phyloP scores from a whole-genome alignment of 441 rosid species.

The Gossypium gossypioides region DNA sequence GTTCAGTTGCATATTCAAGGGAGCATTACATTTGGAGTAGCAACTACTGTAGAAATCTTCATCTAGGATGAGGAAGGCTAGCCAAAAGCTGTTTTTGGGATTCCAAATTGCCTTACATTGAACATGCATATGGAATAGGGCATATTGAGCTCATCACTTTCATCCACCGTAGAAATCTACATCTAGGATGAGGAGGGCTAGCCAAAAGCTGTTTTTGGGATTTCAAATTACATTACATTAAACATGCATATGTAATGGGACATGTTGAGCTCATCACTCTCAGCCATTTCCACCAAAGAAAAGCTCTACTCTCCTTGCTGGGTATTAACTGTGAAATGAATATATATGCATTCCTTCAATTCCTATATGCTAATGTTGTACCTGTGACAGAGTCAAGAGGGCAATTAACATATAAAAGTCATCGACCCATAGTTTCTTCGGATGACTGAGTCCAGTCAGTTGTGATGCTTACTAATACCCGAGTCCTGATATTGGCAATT shows the following conservation, averaged over 20 bases:
- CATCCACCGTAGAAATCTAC: not conserved
- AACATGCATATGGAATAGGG: not conserved
- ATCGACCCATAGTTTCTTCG: not conserved
- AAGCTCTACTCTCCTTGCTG: not conserved
- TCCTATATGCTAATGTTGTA: not conserved
- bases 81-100: not conserved
- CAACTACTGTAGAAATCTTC: not conserved
- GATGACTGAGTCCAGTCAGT: not conserved
- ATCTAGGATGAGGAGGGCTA: not conserved
- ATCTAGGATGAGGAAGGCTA: not conserved
- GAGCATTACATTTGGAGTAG: not conserved
- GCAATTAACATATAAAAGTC: not conserved
- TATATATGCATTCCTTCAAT: not conserved
- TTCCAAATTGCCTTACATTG: not conserved
- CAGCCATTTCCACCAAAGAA: not conserved
- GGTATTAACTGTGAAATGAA: not conserved
- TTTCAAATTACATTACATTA: not conserved
- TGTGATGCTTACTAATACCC: not conserved
- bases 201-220: not conserved
- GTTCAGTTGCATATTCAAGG: not conserved
- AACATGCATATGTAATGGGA: not conserved
- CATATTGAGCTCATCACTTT: not conserved
- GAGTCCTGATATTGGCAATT: too few relatives aligned
- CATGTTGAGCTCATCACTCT: not conserved
- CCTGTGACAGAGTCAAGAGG: not conserved